A percentile compares a stretch with the other conserved stretches of the same genome.
phyloP scores from a whole-genome alignment of 805 yeast genomes.

The Sugiyamaella lignohabitans region DNA sequence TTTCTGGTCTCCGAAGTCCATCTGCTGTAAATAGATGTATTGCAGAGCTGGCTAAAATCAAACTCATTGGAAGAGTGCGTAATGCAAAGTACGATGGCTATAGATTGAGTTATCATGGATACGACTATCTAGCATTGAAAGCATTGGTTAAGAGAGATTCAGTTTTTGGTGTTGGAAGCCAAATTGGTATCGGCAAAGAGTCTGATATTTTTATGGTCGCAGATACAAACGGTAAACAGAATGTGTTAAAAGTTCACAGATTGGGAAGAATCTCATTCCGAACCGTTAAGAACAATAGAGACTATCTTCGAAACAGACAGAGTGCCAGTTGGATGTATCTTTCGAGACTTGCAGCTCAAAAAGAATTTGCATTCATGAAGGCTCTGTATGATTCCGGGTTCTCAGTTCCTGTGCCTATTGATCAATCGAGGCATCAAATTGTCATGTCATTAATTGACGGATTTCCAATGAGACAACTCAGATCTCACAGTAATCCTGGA shows the following conservation, averaged over 20 bases:
- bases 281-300: conserved; percentile 90
- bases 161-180: conserved; percentile 71
- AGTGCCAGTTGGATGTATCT: conserved; percentile 90
- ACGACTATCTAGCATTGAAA: conserved; percentile 85
- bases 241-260: conserved; percentile 84
- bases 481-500: conserved; percentile 61
- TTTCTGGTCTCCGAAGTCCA: conserved; percentile 69
- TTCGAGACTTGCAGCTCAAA: conserved; percentile 83
- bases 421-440: conserved; percentile 84
- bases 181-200: conserved; percentile 96
- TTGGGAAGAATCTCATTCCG: conserved; percentile 90
- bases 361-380: conserved; percentile 84
- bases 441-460: conserved; percentile 90
- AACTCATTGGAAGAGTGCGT: conserved; percentile 66
- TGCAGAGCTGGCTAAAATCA: conserved; percentile 80
- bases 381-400: conserved; percentile 70
- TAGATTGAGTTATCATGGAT: conserved; percentile 79
- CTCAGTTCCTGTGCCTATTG: conserved; percentile 82
- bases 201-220: conserved; percentile 87
- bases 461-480: conserved; percentile 79
- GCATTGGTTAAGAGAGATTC: conserved; percentile 71
- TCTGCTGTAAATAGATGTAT: conserved; percentile 75
- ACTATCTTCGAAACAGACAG: conserved; percentile 65
- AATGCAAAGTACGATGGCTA: conserved; percentile 96
- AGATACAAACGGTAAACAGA: conserved; percentile 55